Percentiles rank a stretch among this genome's conserved stretches.
Conservation (phyloP, 208 protist species). For the Trypanosoma mega region DNA sequence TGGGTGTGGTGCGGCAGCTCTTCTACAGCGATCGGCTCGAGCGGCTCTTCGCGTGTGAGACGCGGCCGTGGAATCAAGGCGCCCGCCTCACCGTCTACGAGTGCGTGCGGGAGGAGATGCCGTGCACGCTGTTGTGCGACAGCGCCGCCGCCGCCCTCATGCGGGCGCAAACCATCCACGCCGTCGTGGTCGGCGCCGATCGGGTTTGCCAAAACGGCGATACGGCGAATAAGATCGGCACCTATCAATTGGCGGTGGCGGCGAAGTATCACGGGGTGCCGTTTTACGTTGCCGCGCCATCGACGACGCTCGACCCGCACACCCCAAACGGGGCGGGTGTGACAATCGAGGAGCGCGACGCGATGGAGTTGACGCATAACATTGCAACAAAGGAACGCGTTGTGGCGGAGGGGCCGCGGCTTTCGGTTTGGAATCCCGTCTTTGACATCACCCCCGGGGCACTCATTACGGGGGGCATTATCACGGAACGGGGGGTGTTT, state of each 20-base stretch:
- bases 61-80: constrained; percentile 95
- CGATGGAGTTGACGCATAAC: constrained; percentile 90
- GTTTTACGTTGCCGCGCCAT: constrained; percentile 93
- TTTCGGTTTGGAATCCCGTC: constrained; percentile 95
- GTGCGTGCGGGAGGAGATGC: constrained; percentile 92
- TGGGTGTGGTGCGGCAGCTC: constrained; percentile 91
- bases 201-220: constrained; percentile 94
- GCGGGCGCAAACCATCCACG: constrained; percentile 55
- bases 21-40: constrained; percentile 79
- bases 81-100: constrained; percentile 95
- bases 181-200: constrained; percentile 93
- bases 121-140: constrained; percentile 92
- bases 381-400: constrained; percentile 75
- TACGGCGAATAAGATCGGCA: constrained; percentile 96
- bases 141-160: constrained; percentile 85
- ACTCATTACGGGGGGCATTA: constrained; percentile 94
- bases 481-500: constrained; percentile 91
- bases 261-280: constrained; percentile 89
- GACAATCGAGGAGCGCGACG: constrained; percentile 91
- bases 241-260: constrained; percentile 91
- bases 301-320: constrained; percentile 90
- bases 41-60: constrained; percentile 93
- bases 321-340: constrained; percentile 78
- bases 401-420: constrained; percentile 75
- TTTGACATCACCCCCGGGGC: constrained; percentile 96